Evolutionary conservation across 2,329 filamentous ascomycete genomes (phyloP).

Genomic region (Aureobasidium sp.): DNA sequence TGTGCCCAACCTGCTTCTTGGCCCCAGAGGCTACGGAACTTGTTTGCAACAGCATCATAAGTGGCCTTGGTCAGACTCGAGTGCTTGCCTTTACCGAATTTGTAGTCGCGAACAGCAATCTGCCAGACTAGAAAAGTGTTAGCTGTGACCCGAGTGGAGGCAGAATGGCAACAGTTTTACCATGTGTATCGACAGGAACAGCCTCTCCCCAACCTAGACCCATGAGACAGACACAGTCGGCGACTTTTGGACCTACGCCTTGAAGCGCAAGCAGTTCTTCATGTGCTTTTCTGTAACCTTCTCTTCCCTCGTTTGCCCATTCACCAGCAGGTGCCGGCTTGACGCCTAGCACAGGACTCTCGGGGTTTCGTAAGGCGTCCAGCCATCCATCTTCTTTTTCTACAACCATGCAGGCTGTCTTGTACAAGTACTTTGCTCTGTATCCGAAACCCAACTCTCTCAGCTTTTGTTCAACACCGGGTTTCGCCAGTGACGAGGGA

Average conservation of each 20-base stretch:
- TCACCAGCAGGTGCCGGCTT: slow-evolving; percentile 37
- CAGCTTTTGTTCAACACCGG: slow-evolving; percentile 70
- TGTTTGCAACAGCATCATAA: slow-evolving; percentile 82
- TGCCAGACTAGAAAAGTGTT: slow-evolving; percentile 66
- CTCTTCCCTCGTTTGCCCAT: slow-evolving; percentile 42
- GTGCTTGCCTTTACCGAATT: slow-evolving; percentile 71
- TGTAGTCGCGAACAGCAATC: slow-evolving; percentile 93
- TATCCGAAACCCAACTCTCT: slow-evolving; percentile 88
- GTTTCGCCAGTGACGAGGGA: slow-evolving; percentile 61
- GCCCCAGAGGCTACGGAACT: slow-evolving; percentile 86
- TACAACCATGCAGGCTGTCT: slow-evolving; percentile 70
- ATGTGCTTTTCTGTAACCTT: slow-evolving; percentile 71
- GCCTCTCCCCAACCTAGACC: slow-evolving; percentile 92
- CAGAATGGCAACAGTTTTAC: slow-evolving; percentile 25
- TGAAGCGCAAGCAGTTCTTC: slow-evolving; percentile 67
- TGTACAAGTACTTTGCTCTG: slow-evolving; percentile 81
- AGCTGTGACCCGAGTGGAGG: neutral
- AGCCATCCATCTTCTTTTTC: slow-evolving; percentile 65
- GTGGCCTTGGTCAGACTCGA: slow-evolving; percentile 81
- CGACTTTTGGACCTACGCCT: slow-evolving; percentile 92
- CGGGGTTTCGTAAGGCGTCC: slow-evolving; percentile 66
- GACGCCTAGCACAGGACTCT: slow-evolving; percentile 51
- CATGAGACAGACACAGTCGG: slow-evolving; percentile 95
- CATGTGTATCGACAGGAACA: slow-evolving; percentile 91
- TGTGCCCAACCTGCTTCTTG: slow-evolving; percentile 95